Evolutionary conservation across 495 filamentous ascomycete species (phyloP).

Genomic region (Aspergillus sparsus): DNA sequence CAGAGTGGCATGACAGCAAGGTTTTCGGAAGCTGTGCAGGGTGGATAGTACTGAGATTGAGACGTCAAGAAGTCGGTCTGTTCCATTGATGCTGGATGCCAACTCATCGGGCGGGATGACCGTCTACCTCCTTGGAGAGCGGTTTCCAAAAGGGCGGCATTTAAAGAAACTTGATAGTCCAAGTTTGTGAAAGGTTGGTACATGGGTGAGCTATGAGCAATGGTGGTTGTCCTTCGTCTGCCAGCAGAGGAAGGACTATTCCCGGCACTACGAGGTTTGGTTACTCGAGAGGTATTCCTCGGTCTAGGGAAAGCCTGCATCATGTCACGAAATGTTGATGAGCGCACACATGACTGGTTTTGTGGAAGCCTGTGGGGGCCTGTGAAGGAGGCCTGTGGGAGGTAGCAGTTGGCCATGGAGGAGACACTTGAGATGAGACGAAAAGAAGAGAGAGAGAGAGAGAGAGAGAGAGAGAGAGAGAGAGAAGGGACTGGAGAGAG

Average conservation of each 20-base stretch:
- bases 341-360: constrained; percentile 27
- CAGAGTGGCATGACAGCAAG: constrained; percentile 33
- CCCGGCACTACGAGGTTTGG: constrained; percentile 67
- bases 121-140: constrained; percentile 36
- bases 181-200: constrained; percentile 22
- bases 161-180: constrained; percentile 32
- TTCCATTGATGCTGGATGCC: constrained; percentile 61
- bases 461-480: constrained; percentile 1
- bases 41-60: constrained; percentile 26
- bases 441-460: neutral
- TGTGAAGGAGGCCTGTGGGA: constrained; percentile 32
- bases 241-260: constrained; percentile 66
- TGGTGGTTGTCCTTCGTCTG: constrained; percentile 55
- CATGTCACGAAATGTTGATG: constrained; percentile 36
- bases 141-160: constrained; percentile 43
- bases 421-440: neutral
- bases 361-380: constrained; percentile 36
- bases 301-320: constrained; percentile 38
- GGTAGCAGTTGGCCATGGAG: constrained; percentile 40
- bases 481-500: neutral
- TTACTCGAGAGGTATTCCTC: constrained; percentile 51
- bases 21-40: constrained; percentile 26
- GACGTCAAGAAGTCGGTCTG: constrained; percentile 38
- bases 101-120: constrained; percentile 64
- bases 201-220: constrained; percentile 45